A percentile compares a stretch with the other conserved stretches of the same genome.
These are phyloP conservation scores for Xylaria sp. DNA, from an alignment of 495 filamentous ascomycete species.

Conservation along the genomic window DNA sequence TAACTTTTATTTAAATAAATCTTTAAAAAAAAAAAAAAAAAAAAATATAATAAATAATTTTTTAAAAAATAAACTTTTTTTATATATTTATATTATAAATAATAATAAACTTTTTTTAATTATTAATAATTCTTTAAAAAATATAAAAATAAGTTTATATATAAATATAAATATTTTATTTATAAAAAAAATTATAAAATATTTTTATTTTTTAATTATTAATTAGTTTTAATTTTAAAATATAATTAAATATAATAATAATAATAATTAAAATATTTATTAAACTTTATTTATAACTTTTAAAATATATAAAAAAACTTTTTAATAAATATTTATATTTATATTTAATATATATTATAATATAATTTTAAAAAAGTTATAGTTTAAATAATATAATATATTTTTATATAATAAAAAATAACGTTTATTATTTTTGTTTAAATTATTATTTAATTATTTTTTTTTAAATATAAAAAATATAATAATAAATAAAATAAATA, in stretches of 20 bases:
- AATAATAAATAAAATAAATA: not conserved
- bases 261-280: not conserved
- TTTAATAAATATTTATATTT: not conserved
- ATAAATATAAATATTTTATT: constrained; percentile 6
- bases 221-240: not conserved
- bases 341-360: not conserved
- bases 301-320: not conserved
- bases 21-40: not conserved
- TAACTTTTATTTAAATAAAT: not conserved
- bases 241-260: constrained; percentile 1
- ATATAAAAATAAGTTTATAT: not conserved
- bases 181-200: not conserved
- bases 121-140: not conserved
- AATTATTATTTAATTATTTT: not conserved
- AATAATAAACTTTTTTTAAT: constrained; percentile 9
- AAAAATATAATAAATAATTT: not conserved
- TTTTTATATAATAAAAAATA: not conserved
- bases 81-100: not conserved
- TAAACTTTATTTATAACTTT: not conserved
- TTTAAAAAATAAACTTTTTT: not conserved
- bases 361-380: not conserved
- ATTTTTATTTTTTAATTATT: not conserved
- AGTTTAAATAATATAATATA: not conserved
- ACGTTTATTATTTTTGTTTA: not conserved
- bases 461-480: too few relatives aligned